These are phyloP conservation scores for Ophiocordyceps camponoti-saundersi DNA, from an alignment of 2,329 filamentous ascomycete genomes.

Conservation along the genomic window DNA sequence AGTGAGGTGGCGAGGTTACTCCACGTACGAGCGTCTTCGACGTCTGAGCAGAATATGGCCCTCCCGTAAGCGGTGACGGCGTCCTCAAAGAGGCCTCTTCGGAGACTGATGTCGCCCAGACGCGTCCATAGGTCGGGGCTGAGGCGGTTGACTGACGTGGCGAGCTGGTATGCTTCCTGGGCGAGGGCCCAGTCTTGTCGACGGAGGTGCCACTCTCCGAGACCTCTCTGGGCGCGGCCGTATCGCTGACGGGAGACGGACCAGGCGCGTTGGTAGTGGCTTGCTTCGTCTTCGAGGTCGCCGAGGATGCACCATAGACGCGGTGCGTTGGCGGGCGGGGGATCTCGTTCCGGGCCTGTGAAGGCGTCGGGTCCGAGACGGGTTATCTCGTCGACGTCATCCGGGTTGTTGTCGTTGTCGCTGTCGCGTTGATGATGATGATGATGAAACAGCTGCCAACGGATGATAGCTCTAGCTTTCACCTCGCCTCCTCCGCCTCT, in stretches of 20 bases:
- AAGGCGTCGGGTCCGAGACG: conserved; percentile 36
- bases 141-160: conserved; percentile 62
- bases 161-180: conserved; percentile 59
- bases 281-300: conserved; percentile 61
- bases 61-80: conserved; percentile 73
- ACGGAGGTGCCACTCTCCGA: conserved; percentile 63
- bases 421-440: conserved; percentile 18
- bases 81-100: conserved; percentile 57
- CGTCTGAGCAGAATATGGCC: conserved; percentile 59
- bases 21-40: conserved; percentile 83
- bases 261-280: conserved; percentile 77
- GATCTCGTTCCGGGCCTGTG: conserved; percentile 45
- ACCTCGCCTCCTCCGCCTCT: conserved; percentile 49
- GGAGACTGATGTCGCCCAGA: conserved; percentile 72
- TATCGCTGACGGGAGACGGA: conserved; percentile 66
- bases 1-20: conserved; percentile 83
- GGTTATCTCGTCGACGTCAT: conserved; percentile 34
- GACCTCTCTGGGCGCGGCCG: conserved; percentile 70
- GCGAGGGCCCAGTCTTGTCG: conserved; percentile 51
- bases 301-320: conserved; percentile 86
- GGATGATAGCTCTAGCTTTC: conserved; percentile 61
- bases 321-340: conserved; percentile 66
- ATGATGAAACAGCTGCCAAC: conserved; percentile 61
- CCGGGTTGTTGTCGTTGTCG: conserved; percentile 24
- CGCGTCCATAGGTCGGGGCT: conserved; percentile 80